Percentiles rank a stretch among this genome's conserved stretches.
Conservation (phyloP, 306 rosid species). For the Neltuma alba region DNA sequence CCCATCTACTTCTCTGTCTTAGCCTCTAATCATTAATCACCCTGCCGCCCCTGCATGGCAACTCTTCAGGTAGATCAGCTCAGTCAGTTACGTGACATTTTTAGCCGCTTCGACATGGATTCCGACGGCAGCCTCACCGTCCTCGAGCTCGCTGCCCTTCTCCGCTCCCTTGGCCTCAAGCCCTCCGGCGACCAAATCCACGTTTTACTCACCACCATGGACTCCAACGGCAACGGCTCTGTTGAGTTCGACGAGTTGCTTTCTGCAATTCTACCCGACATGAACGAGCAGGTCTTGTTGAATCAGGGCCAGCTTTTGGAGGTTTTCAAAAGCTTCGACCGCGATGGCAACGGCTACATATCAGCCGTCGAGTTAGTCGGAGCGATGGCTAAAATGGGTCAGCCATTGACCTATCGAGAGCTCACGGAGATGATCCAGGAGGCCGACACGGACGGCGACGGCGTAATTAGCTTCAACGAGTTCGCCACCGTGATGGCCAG, state of each 20-base stretch:
- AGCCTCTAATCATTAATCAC: too few relatives aligned
- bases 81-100: slow-evolving; percentile 45
- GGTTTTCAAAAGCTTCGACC: slow-evolving; percentile 53
- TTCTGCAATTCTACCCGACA: slow-evolving; percentile 44
- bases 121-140: slow-evolving; percentile 64
- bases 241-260: slow-evolving; percentile 62
- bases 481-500: slow-evolving; percentile 53
- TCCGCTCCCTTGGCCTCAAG: slow-evolving; percentile 54
- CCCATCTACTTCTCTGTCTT: too few relatives aligned
- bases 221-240: slow-evolving; percentile 54
- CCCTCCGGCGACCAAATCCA: slow-evolving; percentile 57
- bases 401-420: slow-evolving; percentile 55
- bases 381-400: slow-evolving; percentile 63
- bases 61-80: slow-evolving; percentile 45
- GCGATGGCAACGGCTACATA: slow-evolving; percentile 55
- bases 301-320: slow-evolving; percentile 52
- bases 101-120: slow-evolving; percentile 57
- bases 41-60: too few relatives aligned
- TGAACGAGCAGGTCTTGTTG: slow-evolving; percentile 47
- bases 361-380: slow-evolving; percentile 54
- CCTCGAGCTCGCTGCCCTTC: slow-evolving; percentile 60
- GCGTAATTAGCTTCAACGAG: slow-evolving; percentile 62
- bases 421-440: slow-evolving; percentile 58
- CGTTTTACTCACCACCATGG: slow-evolving; percentile 45
- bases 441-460: slow-evolving; percentile 60